Evolutionary conservation across 2,329 filamentous ascomycete species (phyloP).

Genomic region (Ophiocordyceps camponoti-floridani): DNA sequence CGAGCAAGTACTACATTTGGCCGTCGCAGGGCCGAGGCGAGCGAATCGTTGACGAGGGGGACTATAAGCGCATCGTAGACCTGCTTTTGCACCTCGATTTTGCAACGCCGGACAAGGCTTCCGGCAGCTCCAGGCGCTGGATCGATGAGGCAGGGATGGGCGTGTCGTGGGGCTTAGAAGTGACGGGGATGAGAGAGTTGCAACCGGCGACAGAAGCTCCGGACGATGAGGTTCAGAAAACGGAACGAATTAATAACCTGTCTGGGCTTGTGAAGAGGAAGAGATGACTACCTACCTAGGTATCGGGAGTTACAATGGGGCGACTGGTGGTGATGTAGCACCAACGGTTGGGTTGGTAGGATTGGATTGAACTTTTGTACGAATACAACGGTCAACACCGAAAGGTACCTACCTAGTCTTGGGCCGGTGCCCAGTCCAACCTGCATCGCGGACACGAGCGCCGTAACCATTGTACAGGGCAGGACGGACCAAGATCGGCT

Average conservation of each 20-base stretch:
- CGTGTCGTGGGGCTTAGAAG: slow-evolving; percentile 29
- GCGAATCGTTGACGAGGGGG: slow-evolving; percentile 41
- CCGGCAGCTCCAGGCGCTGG: slow-evolving; percentile 51
- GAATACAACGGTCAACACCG: too few species aligned
- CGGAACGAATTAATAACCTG: slow-evolving; percentile 23
- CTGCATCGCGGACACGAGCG: too few species aligned
- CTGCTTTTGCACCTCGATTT: slow-evolving; percentile 61
- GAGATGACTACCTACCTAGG: slow-evolving; percentile 13
- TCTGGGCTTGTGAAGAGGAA: slow-evolving; percentile 30
- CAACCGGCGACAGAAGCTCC: slow-evolving; percentile 8
- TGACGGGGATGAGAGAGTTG: slow-evolving; percentile 24
- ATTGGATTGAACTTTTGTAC: too few species aligned
- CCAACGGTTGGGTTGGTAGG: too few species aligned
- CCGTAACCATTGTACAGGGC: too few species aligned
- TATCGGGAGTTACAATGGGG: too few species aligned
- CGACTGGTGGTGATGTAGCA: too few species aligned
- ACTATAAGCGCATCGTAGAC: slow-evolving; percentile 51
- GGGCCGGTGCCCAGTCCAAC: too few species aligned
- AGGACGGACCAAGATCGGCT: too few species aligned
- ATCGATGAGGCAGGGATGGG: slow-evolving; percentile 44
- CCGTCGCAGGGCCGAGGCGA: slow-evolving; percentile 41
- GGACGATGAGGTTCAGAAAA: slow-evolving; percentile 1
- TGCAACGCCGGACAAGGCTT: slow-evolving; percentile 41
- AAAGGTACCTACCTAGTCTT: too few species aligned
- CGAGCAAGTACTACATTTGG: slow-evolving; percentile 50